Percentiles rank a stretch among this genome's conserved stretches.
Conservation (phyloP, 169 alveolate genomes). For the Plasmodium vivax region DNA sequence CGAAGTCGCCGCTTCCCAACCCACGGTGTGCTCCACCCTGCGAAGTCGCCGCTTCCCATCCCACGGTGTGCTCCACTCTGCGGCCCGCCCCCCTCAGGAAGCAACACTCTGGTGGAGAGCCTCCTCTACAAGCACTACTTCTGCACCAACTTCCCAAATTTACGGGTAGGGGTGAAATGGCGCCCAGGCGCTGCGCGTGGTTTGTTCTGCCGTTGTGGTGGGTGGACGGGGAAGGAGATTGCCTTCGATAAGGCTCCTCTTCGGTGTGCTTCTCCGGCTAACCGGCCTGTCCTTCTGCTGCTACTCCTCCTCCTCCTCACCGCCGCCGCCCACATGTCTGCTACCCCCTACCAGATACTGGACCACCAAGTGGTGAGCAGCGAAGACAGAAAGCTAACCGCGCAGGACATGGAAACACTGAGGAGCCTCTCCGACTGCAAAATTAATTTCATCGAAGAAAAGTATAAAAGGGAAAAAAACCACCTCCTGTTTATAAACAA, state of each 20-base stretch:
- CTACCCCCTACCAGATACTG: background rate
- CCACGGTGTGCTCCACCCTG: no score
- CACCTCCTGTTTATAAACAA: conserved; percentile 52
- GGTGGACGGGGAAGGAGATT: background rate
- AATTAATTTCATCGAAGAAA: conserved; percentile 35
- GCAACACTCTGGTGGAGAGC: background rate
- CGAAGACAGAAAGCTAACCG: conserved; percentile 20
- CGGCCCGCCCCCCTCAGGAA: conserved; percentile 4
- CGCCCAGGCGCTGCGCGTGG: background rate
- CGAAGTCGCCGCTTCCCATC: background rate
- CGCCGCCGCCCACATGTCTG: background rate
- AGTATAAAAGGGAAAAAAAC: conserved; percentile 47
- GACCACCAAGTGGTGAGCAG: conserved; percentile 36
- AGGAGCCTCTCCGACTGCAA: conserved; percentile 34
- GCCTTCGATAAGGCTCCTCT: background rate
- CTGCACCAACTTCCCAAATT: conserved; percentile 50
- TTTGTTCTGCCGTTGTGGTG: background rate
- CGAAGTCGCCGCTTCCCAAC: background rate
- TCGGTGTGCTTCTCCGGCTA: background rate
- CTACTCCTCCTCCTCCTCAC: no score
- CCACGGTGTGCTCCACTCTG: background rate
- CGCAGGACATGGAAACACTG: conserved; percentile 19
- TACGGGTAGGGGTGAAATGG: conserved; percentile 17
- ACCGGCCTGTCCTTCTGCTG: background rate
- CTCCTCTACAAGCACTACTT: conserved; percentile 46